phyloP scores from a whole-genome alignment of 2,329 filamentous ascomycete species.

The Hortaea werneckii region DNA sequence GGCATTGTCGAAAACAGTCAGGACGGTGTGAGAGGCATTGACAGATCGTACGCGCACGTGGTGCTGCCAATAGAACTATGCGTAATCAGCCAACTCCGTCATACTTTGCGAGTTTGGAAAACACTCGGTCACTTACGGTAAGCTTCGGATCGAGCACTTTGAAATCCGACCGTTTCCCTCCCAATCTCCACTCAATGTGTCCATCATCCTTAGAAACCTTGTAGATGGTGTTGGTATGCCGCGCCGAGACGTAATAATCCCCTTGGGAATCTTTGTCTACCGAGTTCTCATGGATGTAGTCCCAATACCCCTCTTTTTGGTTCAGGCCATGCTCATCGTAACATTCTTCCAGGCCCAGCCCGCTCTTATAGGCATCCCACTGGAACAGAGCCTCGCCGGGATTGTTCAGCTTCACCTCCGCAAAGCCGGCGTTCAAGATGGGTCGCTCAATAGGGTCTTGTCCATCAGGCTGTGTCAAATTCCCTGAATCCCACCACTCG shows the following conservation, averaged over 20 bases:
- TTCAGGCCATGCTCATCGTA: background rate
- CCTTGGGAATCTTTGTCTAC: slow-evolving; percentile 40
- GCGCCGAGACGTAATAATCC: slow-evolving; percentile 44
- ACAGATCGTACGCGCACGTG: slow-evolving; percentile 40
- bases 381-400: background rate
- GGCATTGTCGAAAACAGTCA: slow-evolving; percentile 47
- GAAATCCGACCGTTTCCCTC: background rate
- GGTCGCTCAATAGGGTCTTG: background rate
- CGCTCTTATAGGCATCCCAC: background rate
- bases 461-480: background rate
- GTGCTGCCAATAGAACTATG: slow-evolving; percentile 44
- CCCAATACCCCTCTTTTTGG: slow-evolving; percentile 11
- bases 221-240: slow-evolving; percentile 38
- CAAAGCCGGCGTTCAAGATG: background rate
- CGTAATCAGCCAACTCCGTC: background rate
- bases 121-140: background rate
- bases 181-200: slow-evolving; percentile 40
- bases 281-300: slow-evolving; percentile 47
- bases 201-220: slow-evolving; percentile 38
- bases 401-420: background rate
- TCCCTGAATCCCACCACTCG: background rate
- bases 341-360: background rate
- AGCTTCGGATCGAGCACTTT: background rate
- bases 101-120: background rate
- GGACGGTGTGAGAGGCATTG: slow-evolving; percentile 37